phyloP scores from a whole-genome alignment of 768 basidiomycete species.

The Termitomyces sp. region DNA sequence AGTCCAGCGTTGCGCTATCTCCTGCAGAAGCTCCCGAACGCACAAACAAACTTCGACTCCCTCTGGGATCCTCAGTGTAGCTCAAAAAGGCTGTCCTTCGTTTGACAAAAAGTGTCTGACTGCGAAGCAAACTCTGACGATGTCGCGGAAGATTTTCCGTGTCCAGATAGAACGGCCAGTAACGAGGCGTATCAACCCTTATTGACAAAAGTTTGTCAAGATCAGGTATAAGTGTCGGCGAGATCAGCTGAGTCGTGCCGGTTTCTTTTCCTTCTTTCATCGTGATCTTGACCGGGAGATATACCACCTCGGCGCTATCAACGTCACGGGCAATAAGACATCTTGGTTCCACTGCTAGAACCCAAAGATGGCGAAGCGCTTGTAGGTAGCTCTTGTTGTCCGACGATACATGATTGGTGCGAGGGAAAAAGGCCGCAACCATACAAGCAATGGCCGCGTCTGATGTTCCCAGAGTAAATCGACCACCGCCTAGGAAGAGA shows the following conservation, averaged over 20 bases:
- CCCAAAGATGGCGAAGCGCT: constrained; percentile 94
- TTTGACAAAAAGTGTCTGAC: constrained; percentile 88
- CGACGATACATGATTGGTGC: constrained; percentile 69
- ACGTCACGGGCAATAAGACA: constrained; percentile 92
- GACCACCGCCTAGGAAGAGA: constrained; percentile 89
- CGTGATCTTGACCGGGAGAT: constrained; percentile 87
- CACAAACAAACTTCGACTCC: constrained; percentile 87
- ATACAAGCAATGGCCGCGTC: constrained; percentile 89
- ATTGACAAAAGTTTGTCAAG: constrained; percentile 79
- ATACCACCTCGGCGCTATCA: constrained; percentile 86
- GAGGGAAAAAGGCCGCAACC: constrained; percentile 88
- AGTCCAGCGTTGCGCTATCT: constrained; percentile 81
- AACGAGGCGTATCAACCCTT: constrained; percentile 88
- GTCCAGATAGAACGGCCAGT: constrained; percentile 91
- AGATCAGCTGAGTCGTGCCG: constrained; percentile 76
- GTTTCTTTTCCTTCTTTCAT: constrained; percentile 59
- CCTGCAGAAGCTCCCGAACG: constrained; percentile 82
- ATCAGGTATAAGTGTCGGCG: constrained; percentile 90
- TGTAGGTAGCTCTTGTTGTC: constrained; percentile 93
- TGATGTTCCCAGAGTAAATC: constrained; percentile 88
- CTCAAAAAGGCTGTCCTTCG: constrained; percentile 88
- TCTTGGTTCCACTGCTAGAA: constrained; percentile 89
- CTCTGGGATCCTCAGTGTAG: constrained; percentile 91
- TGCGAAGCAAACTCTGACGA: constrained; percentile 61
- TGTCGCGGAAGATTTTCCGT: constrained; percentile 64